Evolutionary conservation across 208 protist species (phyloP), one percentile per base, ranked within the genome.

Genomic region (Novymonas esmeraldas): DNA sequence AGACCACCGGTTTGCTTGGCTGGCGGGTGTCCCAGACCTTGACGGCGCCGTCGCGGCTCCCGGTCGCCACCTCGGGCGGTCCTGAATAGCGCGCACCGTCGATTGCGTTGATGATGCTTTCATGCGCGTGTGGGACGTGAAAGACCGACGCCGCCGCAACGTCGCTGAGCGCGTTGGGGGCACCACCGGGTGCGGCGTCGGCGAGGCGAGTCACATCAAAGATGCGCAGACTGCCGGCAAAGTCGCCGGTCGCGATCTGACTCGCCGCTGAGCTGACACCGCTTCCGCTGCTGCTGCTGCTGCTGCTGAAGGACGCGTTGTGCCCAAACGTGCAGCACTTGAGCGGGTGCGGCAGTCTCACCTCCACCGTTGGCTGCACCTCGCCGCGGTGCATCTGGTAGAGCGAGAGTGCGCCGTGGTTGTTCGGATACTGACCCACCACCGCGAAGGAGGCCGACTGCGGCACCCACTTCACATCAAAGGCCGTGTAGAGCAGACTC

Each of bases 11-110:
- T 64, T 87, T 84, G 42, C 87, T 76, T 28, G 74, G 34, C 79
- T 98, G 95, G 2, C 97, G 83, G 20, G 89, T 73, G 70, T 98
- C 97, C 94, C 95, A 98, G 31, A 98, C 82, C 58, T 92, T 90
- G 31, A 98, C 93, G 33, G 66, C 64, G n/a, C 96, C 96, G 75
- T 98, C 95, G 10, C 92, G 82, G 51, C 89, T 88, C 48, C 85
- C 85, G 18, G 89, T 97, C 11, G 83, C 92, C 28, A 98, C 72
- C 73, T 98, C 93, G 4, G 93, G 93, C 20, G 95, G 93, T 0
- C 95, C 95, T 1, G 60, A 54, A 69, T 67, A 84, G n/a, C 74
- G 89, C 22, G 88, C 89, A 16, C 97, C 97, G 74, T 98, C 97
- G 63, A 98, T 89, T n/a, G 67, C 73, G 75, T 98, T 98, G 70